Base-by-base conservation (phyloP, 805 yeast species). In the Lipomyces spencermartinsiae region DNA sequence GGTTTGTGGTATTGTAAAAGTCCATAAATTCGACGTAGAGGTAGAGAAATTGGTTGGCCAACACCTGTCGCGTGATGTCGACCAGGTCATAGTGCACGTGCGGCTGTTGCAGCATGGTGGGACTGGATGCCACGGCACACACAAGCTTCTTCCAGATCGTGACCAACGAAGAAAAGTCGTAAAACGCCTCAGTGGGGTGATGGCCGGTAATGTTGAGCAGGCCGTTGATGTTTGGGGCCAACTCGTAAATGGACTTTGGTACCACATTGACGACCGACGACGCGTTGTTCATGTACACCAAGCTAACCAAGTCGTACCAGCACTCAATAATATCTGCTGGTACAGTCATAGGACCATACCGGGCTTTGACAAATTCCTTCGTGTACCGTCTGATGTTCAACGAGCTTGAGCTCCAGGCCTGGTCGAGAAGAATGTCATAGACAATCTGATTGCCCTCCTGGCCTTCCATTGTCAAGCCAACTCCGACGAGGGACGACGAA, bases 141-240 rank as follows among this genome's bases (percentile, higher is more conserved):
- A 43, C 49, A 16, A 43, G 19, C 49, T 16, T 16, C 49, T 43
- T 43, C 49, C 49, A 43, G 49, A 43, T 43, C 4, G 12, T 12
- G 19, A 43, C 49, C 49, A 43, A 43, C 49, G 22, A 43, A 43
- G 49, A 43, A 14, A 43, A 43, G 8, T 43, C 49, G 49, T 43
- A 43, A 43, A 43, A 43, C 2, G 49, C 19, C 49, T 43, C 16
- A 43, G 49, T 43, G 22, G 49, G 49, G 49, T 43, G 49, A 43
- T 43, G 49, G 49, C 49, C 49, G 49, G 49, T 43, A 43, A 43
- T 43, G 22, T 43, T 43, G 49, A 43, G 22, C 49, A 43, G 49
- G 22, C 49, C 49, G 49, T 43, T 43, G 49, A 43, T 43, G 22
- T 14, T 43, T 43, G 49, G 49, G 49, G 49, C 49, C 9, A 43